Evolutionary conservation across 2,329 filamentous ascomycete genomes (phyloP), one percentile per base, ranked within the genome.

Genomic region (Calonectria honghensis): DNA sequence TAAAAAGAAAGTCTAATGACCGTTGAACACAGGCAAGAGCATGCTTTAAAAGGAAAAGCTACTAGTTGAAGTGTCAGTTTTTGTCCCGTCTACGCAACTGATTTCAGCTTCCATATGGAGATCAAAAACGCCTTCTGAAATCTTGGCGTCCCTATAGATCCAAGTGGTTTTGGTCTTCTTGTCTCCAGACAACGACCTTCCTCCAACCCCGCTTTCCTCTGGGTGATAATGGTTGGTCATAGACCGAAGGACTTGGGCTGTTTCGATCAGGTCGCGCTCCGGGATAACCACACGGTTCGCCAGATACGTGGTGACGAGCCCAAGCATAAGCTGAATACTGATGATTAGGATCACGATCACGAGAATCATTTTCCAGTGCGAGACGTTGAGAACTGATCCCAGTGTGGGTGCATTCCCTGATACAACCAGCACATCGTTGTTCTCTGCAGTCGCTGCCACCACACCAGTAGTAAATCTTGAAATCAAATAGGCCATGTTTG

Each of bases 381-480:
- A 79, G 27, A 86, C 81, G 0, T 84, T 79, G 7, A 86, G 75
- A 27, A 74, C 73, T 50, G 83, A 80, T 1, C 83, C 84, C 45
- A 81, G 80, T 63, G 81, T 73, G 0, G 85, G 85, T 61, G 80
- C 75, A 29, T 79, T 70, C 3, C 85, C 85, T 0, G 74, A 70
- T 1, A 81, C 74, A 3, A 74, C 45, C 20, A 85, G 27, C 31
- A 75, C 68, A 2, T 73, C 37, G 75, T 85, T 85, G 45, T 65
- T 79, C 72, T 83, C 79, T 0, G 85, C 83, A 4, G 81, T 81
- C 24, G 83, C 76, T 52, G 81, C 83, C 1, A 87, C 73, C 9
- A 85, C 83, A 2, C 85, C 86, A 0, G 84, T 78, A 4, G 84
- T 79, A 67, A 85, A 89, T 1, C 81, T 75, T 0, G 84, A 79